Conservation (phyloP, 352 stramenopile genomes). For the Phytophthora lateralis region DNA sequence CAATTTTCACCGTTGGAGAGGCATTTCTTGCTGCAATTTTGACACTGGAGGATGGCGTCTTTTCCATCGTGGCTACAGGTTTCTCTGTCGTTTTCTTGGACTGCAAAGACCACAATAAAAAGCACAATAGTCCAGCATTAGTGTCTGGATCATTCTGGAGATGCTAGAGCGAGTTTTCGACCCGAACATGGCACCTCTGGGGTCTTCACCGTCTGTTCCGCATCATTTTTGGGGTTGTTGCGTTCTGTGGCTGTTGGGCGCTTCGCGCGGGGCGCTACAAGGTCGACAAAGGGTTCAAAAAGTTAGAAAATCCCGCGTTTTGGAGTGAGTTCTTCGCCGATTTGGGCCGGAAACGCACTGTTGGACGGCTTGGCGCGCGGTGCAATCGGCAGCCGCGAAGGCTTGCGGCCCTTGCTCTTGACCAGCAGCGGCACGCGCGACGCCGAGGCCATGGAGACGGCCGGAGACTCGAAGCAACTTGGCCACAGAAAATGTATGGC, state of each 20-base stretch:
- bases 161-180: not conserved
- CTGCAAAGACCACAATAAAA: slow-evolving; percentile 9
- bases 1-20: slow-evolving; percentile 5
- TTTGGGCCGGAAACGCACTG: slow-evolving; percentile 37
- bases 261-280: slow-evolving; percentile 36
- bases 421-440: slow-evolving; percentile 81
- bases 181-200: slow-evolving; percentile 21
- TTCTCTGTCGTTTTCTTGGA: slow-evolving; percentile 1
- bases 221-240: not conserved
- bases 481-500: slow-evolving; percentile 33
- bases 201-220: not conserved
- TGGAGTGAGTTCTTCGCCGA: slow-evolving; percentile 2
- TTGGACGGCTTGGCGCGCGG: slow-evolving; percentile 68
- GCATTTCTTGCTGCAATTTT: not conserved
- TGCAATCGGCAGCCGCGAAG: slow-evolving; percentile 68
- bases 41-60: not conserved
- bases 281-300: slow-evolving; percentile 2
- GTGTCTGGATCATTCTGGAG: not conserved
- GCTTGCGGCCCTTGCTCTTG: slow-evolving; percentile 75
- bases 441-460: slow-evolving; percentile 35
- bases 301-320: slow-evolving; percentile 7
- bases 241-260: slow-evolving; percentile 16
- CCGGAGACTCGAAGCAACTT: slow-evolving; percentile 12
- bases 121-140: slow-evolving; percentile 2
- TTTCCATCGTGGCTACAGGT: not conserved